These are phyloP conservation scores for Leishmania gerbilli DNA, from an alignment of 208 protist genomes.

Conservation along the genomic window DNA sequence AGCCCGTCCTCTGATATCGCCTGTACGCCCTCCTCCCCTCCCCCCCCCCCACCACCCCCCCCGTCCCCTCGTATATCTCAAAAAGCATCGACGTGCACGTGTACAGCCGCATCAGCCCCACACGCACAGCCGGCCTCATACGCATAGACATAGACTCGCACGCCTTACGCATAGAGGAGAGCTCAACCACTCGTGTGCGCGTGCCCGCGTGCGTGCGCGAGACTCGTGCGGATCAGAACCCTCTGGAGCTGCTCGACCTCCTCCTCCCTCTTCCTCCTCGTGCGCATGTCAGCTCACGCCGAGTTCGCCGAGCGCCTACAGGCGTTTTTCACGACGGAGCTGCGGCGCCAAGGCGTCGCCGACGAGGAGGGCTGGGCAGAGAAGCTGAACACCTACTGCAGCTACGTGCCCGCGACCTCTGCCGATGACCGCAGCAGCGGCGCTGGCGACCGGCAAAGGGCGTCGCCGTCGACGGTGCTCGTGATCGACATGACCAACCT, in stretches of 20 bases:
- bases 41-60: too few relatives aligned
- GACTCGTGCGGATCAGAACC: neutral
- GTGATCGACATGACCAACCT: conserved; percentile 37
- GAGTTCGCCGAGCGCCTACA: conserved; percentile 37
- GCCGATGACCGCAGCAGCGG: neutral
- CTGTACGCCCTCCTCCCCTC: neutral
- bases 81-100: neutral
- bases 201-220: neutral
- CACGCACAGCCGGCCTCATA: neutral
- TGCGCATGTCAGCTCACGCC: conserved; percentile 7
- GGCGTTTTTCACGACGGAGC: conserved; percentile 42
- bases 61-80: neutral
- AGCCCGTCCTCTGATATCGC: neutral
- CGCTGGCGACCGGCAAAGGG: conserved; percentile 2
- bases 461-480: neutral
- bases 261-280: neutral
- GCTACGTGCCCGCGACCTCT: conserved; percentile 10
- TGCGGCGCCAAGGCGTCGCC: conserved; percentile 58
- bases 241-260: neutral
- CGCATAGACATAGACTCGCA: conserved; percentile 4
- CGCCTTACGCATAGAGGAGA: neutral
- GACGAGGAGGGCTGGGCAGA: conserved; percentile 27
- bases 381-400: conserved; percentile 20
- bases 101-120: neutral
- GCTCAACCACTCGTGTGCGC: neutral